Conservation (phyloP, 768 basidiomycete genomes). For the Chalciporus chontae region DNA sequence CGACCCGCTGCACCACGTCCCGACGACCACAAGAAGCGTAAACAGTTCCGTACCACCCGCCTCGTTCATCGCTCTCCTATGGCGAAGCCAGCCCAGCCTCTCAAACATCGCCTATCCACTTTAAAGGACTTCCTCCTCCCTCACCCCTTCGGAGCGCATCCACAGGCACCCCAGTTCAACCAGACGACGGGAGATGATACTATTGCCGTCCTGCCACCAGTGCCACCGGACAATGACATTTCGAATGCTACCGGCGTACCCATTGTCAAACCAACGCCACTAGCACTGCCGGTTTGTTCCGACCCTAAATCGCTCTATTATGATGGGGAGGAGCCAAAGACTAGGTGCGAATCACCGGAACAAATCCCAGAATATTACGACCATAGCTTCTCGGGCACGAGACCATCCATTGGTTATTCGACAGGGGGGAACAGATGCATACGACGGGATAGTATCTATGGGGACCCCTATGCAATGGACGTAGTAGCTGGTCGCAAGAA, state of each 20-base stretch:
- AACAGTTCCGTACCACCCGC: background rate
- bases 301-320: too few species aligned
- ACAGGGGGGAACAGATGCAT: background rate
- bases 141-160: background rate
- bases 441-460: too few species aligned
- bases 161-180: background rate
- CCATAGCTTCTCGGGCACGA: background rate
- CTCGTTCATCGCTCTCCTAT: conserved; percentile 2
- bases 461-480: background rate
- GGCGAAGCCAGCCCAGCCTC: background rate
- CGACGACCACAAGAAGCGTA: background rate
- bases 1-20: background rate
- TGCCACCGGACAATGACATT: too few species aligned
- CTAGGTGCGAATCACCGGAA: background rate
- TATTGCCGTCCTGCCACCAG: too few species aligned
- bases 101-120: background rate
- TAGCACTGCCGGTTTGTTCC: too few species aligned
- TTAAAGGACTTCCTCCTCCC: background rate
- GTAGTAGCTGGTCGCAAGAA: background rate
- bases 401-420: background rate
- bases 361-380: background rate
- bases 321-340: background rate
- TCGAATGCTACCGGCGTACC: too few species aligned
- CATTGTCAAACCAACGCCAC: too few species aligned
- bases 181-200: background rate